phyloP scores from a whole-genome alignment of 2,329 filamentous ascomycete genomes.

The Talaromyces pinophilus region DNA sequence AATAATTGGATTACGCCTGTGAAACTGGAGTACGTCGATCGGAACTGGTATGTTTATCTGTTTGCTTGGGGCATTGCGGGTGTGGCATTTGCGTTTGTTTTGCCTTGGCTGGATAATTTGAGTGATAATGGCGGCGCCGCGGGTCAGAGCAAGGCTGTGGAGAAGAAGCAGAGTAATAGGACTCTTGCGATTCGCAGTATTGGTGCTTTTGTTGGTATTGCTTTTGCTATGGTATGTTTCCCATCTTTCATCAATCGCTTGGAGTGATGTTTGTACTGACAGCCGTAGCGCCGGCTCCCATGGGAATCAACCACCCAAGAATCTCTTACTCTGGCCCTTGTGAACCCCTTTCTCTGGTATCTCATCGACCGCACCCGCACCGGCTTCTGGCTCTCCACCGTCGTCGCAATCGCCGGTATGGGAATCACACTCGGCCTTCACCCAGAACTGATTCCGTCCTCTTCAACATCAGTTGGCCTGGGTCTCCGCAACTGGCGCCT shows the following conservation, averaged over 20 bases:
- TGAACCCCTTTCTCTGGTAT: constrained; percentile 94
- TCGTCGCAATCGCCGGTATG: constrained; percentile 74
- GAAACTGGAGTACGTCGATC: constrained; percentile 58
- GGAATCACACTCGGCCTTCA: constrained; percentile 71
- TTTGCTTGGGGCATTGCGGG: constrained; percentile 80
- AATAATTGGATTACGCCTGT: constrained; percentile 64
- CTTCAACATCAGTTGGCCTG: constrained; percentile 29
- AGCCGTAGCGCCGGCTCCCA: constrained; percentile 69
- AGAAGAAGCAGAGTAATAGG: constrained; percentile 48
- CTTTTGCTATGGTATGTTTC: constrained; percentile 71
- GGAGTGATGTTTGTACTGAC: constrained; percentile 15
- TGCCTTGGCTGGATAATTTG: constrained; percentile 80
- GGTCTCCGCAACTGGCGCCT: constrained; percentile 33
- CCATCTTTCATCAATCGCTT: neutral
- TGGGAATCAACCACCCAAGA: constrained; percentile 96
- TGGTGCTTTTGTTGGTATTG: constrained; percentile 71
- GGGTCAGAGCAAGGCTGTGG: constrained; percentile 19
- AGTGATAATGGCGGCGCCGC: constrained; percentile 59
- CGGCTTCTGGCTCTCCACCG: constrained; percentile 76
- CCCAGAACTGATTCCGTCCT: constrained; percentile 70
- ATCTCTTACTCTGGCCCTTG: constrained; percentile 82
- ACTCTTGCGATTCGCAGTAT: constrained; percentile 69
- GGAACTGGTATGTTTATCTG: constrained; percentile 66
- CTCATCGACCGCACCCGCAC: constrained; percentile 86
- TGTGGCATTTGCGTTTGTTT: constrained; percentile 71